Conservation (phyloP, 192 early-diverging fungal species). For the Kickxella alabastrina region DNA sequence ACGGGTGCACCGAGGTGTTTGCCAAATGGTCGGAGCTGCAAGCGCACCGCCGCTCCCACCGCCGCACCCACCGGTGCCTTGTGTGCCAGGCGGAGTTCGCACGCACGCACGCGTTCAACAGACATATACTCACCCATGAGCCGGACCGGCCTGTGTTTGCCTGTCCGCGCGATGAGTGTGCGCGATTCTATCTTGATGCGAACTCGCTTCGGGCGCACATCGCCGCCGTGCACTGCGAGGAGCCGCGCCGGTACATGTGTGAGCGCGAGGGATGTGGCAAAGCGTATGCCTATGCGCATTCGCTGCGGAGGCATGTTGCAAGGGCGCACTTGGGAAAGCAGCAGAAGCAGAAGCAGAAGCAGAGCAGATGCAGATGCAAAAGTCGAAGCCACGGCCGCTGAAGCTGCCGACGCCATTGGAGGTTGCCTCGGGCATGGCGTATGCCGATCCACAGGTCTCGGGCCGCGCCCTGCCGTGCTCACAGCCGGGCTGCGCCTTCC, state of each 20-base stretch:
- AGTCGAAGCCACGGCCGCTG: no score
- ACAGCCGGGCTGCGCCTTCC: conserved; percentile 22
- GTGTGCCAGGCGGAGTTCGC: conserved; percentile 32
- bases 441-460: conserved; percentile 31
- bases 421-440: conserved; percentile 44
- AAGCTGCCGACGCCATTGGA: conserved; percentile 18
- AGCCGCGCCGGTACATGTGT: conserved; percentile 15
- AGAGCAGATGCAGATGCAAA: background rate
- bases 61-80: no score
- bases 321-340: background rate
- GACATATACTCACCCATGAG: conserved; percentile 33
- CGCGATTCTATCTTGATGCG: conserved; percentile 36
- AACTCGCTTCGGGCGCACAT: conserved; percentile 29
- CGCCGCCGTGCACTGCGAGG: conserved; percentile 23
- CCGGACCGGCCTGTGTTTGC: conserved; percentile 24
- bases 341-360: background rate
- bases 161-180: conserved; percentile 38
- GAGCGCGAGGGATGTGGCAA: conserved; percentile 19
- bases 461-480: conserved; percentile 26
- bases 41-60: no score
- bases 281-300: conserved; percentile 25
- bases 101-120: conserved; percentile 13
- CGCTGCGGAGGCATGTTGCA: conserved; percentile 21
- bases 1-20: conserved; percentile 22
- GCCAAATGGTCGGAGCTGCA: conserved; percentile 51